Base-by-base conservation (phyloP, 164 flowering plant species). In the Vitis riparia region DNA sequence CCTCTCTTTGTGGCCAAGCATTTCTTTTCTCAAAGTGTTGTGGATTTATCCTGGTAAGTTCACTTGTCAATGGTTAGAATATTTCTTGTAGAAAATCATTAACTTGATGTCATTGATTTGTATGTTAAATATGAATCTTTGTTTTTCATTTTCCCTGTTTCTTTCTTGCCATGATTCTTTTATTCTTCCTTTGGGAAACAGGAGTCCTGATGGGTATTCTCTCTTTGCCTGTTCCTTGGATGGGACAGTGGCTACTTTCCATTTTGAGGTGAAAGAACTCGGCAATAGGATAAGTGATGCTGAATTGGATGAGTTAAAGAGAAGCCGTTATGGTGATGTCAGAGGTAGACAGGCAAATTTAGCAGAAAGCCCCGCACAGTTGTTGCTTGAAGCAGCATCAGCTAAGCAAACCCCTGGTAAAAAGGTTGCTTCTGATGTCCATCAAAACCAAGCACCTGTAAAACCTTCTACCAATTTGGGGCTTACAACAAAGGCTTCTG, bases 121-220 rank as follows among this genome's bases (percentile, higher is more conserved):
- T 9, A 9, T 44, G 11, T 23, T 55, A 13, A 52, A 29, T 4
- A 29, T 14, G 5, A 51, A 11, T 13, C 30, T 13, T 17, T 51
- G 51, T 68, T 59, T n/a, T 56, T n/a, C 13, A 15, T 58, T 61
- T 61, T 49, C 7, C 57, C 65, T 61, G 1, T 59, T 63, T 47
- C 32, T 53, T 17, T 44, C 30, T 30, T 15, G 55, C 48, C 29
- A 44, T 17, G n/a, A 53, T 51, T 55, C 32, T 48, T 51, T 32
- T 17, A 65, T 66, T 13, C 37, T 37, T 65, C 15, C 50, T 60
- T 77, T 9, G 47, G 59, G 37, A 5, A 77, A 76, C 90, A 95
- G 99, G 99, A 95, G 98, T 72, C 93, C 99, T 69, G 99, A 96
- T 86, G 99, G 99, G 5, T 95, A 91, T 86, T 85, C 92, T 30